A percentile compares a stretch with the other conserved stretches of the same genome.
These are phyloP conservation scores for Yarrowia deformans DNA, from an alignment of 805 yeast species.

Conservation along the genomic window DNA sequence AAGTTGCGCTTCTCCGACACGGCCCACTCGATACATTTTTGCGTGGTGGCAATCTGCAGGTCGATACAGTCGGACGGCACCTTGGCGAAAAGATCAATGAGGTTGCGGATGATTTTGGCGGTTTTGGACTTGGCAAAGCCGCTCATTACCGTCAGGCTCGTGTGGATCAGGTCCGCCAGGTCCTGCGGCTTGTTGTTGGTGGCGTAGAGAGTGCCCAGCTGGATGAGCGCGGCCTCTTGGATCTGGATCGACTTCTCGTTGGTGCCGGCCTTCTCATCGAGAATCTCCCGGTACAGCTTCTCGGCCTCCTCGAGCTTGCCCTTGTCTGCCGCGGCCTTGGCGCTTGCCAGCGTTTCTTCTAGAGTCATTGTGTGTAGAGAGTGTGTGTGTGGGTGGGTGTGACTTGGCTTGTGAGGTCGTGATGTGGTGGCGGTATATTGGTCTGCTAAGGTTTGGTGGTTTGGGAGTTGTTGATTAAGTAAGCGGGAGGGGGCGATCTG, in stretches of 20 bases:
- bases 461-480: background rate
- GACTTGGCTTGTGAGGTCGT: background rate
- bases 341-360: constrained; percentile 56
- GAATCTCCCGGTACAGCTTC: constrained; percentile 60
- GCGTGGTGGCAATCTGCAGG: constrained; percentile 73
- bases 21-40: constrained; percentile 89
- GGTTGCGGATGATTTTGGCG: constrained; percentile 82
- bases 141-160: constrained; percentile 74
- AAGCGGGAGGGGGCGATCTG: background rate
- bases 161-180: constrained; percentile 67
- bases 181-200: constrained; percentile 56
- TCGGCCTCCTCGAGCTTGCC: constrained; percentile 67
- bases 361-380: constrained; percentile 35
- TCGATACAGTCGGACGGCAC: constrained; percentile 67
- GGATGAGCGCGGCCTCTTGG: constrained; percentile 74
- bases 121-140: constrained; percentile 91
- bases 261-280: constrained; percentile 46
- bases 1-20: constrained; percentile 81
- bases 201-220: constrained; percentile 76
- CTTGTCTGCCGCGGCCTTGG: constrained; percentile 63
- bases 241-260: constrained; percentile 58
- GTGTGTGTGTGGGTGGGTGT: background rate
- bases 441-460: background rate
- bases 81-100: constrained; percentile 77
- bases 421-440: constrained; percentile 21